These are phyloP conservation scores for Coriolopsis trogii DNA, from an alignment of 1,284 basidiomycete genomes.

Conservation along the genomic window DNA sequence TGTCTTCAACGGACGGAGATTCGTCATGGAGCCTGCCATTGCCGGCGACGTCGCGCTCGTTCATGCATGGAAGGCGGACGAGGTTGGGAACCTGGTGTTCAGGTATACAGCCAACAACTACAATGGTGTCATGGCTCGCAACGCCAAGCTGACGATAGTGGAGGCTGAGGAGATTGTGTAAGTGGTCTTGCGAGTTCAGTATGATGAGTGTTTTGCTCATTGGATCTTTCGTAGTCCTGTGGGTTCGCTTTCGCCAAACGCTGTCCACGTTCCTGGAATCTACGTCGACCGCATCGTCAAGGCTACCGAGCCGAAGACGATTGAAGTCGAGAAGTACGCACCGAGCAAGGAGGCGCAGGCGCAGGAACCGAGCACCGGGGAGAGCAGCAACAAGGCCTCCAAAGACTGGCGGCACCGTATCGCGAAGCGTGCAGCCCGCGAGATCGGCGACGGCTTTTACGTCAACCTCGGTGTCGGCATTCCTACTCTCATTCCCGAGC, in stretches of 20 bases:
- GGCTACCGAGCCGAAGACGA: slow-evolving; percentile 75
- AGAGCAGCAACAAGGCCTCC: slow-evolving; percentile 50
- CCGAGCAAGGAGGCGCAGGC: slow-evolving; percentile 25
- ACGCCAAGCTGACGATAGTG: slow-evolving; percentile 88
- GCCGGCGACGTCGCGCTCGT: slow-evolving; percentile 89
- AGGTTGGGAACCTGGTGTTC: slow-evolving; percentile 85
- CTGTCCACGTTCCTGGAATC: slow-evolving; percentile 85
- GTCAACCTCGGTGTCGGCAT: slow-evolving; percentile 77
- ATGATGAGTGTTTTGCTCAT: neutral
- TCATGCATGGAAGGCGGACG: slow-evolving; percentile 94
- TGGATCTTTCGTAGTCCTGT: slow-evolving; percentile 46
- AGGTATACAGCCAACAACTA: slow-evolving; percentile 90
- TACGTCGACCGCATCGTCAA: slow-evolving; percentile 87
- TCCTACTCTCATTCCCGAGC: slow-evolving; percentile 84
- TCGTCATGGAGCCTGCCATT: slow-evolving; percentile 87
- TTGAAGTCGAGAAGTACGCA: slow-evolving; percentile 78
- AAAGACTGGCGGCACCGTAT: slow-evolving; percentile 67
- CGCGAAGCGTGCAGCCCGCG: slow-evolving; percentile 82
- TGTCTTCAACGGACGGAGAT: slow-evolving; percentile 81
- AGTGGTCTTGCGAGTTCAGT: slow-evolving; percentile 9
- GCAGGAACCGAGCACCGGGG: slow-evolving; percentile 25
- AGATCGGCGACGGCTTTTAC: slow-evolving; percentile 89
- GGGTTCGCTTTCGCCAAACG: slow-evolving; percentile 81
- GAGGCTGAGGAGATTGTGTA: slow-evolving; percentile 91
- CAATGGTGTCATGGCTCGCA: slow-evolving; percentile 84